phyloP scores from a whole-genome alignment of 2,329 filamentous ascomycete genomes.

The Ophiocordyceps polyrhachis-furcata region DNA sequence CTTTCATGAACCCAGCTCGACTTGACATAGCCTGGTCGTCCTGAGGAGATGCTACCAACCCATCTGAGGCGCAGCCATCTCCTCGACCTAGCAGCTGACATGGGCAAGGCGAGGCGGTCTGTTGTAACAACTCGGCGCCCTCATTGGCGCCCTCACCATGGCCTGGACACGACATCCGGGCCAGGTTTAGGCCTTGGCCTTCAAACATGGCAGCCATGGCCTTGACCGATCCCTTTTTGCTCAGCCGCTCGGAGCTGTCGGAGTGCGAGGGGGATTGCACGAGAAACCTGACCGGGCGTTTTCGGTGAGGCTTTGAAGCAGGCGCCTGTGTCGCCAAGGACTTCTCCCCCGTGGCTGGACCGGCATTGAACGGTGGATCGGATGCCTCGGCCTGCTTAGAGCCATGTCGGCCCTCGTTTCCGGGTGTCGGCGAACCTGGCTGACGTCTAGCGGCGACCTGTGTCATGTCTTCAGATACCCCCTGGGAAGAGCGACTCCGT shows the following conservation, averaged over 20 bases:
- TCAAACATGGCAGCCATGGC: conserved; percentile 36
- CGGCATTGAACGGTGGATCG: neutral
- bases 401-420: neutral
- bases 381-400: neutral
- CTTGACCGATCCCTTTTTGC: conserved; percentile 19
- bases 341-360: neutral
- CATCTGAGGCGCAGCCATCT: neutral
- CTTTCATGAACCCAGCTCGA: too few species aligned
- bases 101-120: neutral
- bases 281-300: conserved; percentile 1
- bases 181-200: conserved; percentile 5
- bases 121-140: neutral
- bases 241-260: conserved; percentile 6
- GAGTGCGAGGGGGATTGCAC: conserved; percentile 2
- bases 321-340: neutral
- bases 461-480: neutral
- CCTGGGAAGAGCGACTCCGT: neutral
- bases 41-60: neutral
- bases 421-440: neutral
- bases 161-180: neutral
- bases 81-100: neutral
- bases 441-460: neutral
- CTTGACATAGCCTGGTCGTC: neutral
- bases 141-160: neutral
- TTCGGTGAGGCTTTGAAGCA: neutral